Evolutionary conservation across 2,329 filamentous ascomycete genomes (phyloP).

Genomic region (Penicillium corylophilum): DNA sequence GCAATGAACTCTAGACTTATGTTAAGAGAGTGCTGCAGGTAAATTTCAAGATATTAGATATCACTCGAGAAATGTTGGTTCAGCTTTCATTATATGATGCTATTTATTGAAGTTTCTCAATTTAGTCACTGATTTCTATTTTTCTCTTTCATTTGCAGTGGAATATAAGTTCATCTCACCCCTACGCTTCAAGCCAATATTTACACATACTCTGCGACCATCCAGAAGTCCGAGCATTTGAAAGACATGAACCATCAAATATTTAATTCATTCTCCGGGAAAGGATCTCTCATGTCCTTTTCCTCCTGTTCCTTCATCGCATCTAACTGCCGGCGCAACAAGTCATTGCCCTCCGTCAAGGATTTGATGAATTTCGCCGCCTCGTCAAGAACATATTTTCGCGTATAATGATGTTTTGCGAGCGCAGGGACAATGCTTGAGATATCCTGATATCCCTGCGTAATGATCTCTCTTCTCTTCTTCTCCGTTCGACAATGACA

Average conservation of each 20-base stretch:
- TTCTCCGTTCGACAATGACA: constrained; percentile 25
- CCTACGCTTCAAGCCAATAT: too few species aligned
- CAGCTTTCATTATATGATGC: too few species aligned
- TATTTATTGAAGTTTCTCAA: too few species aligned
- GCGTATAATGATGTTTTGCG: constrained; percentile 15
- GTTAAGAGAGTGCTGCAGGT: too few species aligned
- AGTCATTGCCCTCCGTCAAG: constrained; percentile 13
- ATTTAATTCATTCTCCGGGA: neutral
- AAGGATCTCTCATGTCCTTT: neutral
- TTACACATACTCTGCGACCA: too few species aligned
- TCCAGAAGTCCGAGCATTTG: too few species aligned
- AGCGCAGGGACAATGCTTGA: constrained; percentile 17
- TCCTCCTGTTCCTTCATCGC: constrained; percentile 6
- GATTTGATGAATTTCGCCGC: constrained; percentile 12
- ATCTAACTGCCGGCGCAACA: constrained; percentile 7
- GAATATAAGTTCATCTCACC: too few species aligned
- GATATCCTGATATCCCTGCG: constrained; percentile 15
- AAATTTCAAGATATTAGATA: too few species aligned
- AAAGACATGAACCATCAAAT: neutral
- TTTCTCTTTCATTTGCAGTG: too few species aligned
- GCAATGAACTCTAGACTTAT: too few species aligned
- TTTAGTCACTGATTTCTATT: too few species aligned
- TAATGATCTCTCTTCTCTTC: constrained; percentile 18
- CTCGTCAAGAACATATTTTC: constrained; percentile 20
- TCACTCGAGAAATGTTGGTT: too few species aligned